Evolutionary conservation across 2,329 filamentous ascomycete genomes (phyloP).

Genomic region (Ophiostoma triangulosporum): DNA sequence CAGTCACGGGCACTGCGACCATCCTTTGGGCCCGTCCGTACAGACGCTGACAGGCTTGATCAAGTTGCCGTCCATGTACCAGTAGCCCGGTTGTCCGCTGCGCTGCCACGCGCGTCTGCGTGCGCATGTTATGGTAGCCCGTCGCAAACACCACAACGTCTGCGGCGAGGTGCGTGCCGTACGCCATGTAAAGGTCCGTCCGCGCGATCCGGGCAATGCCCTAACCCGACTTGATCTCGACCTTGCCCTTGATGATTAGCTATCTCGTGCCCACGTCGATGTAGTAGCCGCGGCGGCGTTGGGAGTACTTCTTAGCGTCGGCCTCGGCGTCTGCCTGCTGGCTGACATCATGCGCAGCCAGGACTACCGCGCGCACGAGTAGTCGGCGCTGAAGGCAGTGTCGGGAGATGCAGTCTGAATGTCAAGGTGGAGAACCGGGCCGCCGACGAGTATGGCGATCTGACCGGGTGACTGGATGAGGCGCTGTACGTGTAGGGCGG

Average conservation of each 20-base stretch:
- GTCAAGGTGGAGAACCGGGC: too few relatives aligned
- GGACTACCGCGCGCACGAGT: too few relatives aligned
- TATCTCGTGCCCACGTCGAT: slow-evolving; percentile 41
- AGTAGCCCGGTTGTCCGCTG: slow-evolving; percentile 50
- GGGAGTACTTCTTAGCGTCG: slow-evolving; percentile 52
- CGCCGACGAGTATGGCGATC: too few relatives aligned
- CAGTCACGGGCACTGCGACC: slow-evolving; percentile 87
- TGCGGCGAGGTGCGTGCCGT: too few relatives aligned
- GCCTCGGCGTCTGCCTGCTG: too few relatives aligned
- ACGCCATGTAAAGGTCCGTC: too few relatives aligned
- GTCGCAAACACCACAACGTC: slow-evolving; percentile 45
- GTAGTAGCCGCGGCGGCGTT: slow-evolving; percentile 47
- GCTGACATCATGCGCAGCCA: too few relatives aligned
- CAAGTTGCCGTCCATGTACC: slow-evolving; percentile 52
- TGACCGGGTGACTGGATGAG: too few relatives aligned
- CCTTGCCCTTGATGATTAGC: slow-evolving; percentile 41
- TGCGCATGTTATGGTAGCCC: slow-evolving; percentile 52
- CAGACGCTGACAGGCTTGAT: slow-evolving; percentile 53
- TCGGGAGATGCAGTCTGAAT: too few relatives aligned
- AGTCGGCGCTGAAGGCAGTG: too few relatives aligned
- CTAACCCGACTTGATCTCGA: slow-evolving; percentile 39
- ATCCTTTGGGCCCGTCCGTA: slow-evolving; percentile 66
- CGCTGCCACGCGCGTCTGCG: slow-evolving; percentile 45
- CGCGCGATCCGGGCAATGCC: too few relatives aligned
- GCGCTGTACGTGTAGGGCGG: too few relatives aligned